Base-by-base conservation (phyloP, 2,329 filamentous ascomycete genomes). In the Penicillium polonicum region DNA sequence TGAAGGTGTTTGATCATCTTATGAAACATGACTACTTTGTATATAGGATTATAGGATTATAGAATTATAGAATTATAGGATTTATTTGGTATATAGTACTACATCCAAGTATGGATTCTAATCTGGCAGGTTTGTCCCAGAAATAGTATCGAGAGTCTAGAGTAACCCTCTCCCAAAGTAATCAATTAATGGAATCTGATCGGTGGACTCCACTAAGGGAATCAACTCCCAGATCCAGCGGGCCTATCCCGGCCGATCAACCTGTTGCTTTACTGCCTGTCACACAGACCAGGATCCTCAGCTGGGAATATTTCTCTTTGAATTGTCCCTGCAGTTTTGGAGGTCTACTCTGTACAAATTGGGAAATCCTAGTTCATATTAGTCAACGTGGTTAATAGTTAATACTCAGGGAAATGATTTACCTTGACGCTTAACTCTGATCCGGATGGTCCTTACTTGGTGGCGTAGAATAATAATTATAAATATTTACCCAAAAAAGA, bases 271-370 rank as follows among this genome's bases (percentile, higher is more conserved):
- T 53, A 29, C 19, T 46, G 27, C 21, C 53, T 29, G 63, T 65
- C 63, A 65, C 63, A 65, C 63, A 65, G 62, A 65, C 63, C 62
- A 64, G 63, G 62, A 64, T 65, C 56, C 60, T 62, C 55, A 63
- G 59, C 21, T 42, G 38, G 21, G 35, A 41, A 19, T 33, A 19
- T 33, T 25, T 45, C 23, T 31, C 15, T 23, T 23, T 31, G 33
- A 29, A 23, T 38, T 31, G 31, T 46, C 25, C 25, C n/a, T 52
- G 27, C 36, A 41, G 48, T 50, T 29, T 42, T 4, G 17, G 7
- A 13, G 33, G 13, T 42, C 8, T 8, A 13, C 12, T 13, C 31
- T 2, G 12, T 6, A 39, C 17, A 1, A 15, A 29, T 38, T 29
- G 23, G 35, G 35, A 27, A 41, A 41, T 46, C 27, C 4, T 21